These are phyloP conservation scores for Lentinula detonsa DNA, from an alignment of 768 basidiomycete species.

Conservation along the genomic window DNA sequence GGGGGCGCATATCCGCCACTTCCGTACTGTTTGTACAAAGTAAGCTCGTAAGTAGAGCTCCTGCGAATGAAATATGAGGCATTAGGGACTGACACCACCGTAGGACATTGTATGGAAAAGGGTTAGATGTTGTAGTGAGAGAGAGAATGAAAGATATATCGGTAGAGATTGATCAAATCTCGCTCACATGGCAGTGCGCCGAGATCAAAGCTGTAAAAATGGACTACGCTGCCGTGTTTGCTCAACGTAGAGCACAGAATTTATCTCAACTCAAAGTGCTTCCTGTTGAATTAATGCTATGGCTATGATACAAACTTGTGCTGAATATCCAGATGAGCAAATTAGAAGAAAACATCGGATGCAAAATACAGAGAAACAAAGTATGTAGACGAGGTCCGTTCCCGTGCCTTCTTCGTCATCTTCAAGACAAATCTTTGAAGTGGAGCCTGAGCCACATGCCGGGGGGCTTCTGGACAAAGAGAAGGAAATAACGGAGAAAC, in stretches of 20 bases:
- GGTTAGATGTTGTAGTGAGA: background rate
- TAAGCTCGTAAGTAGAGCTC: background rate
- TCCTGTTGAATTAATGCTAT: background rate
- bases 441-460: no score
- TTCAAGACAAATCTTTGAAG: background rate
- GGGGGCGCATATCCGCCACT: constrained; percentile 15
- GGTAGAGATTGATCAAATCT: background rate
- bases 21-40: background rate
- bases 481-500: background rate
- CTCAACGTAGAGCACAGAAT: background rate
- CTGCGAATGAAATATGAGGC: no score
- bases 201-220: background rate
- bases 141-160: background rate
- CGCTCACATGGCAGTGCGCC: background rate
- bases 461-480: background rate
- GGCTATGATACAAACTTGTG: background rate
- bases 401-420: background rate
- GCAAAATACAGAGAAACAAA: background rate
- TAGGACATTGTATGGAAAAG: constrained; percentile 27
- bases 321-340: background rate
- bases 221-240: background rate
- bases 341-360: background rate
- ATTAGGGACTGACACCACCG: constrained; percentile 15
- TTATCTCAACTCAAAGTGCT: background rate
- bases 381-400: background rate